These are phyloP conservation scores for Cladosporium cucumerinum DNA, from an alignment of 2,329 filamentous ascomycete genomes.

Conservation along the genomic window DNA sequence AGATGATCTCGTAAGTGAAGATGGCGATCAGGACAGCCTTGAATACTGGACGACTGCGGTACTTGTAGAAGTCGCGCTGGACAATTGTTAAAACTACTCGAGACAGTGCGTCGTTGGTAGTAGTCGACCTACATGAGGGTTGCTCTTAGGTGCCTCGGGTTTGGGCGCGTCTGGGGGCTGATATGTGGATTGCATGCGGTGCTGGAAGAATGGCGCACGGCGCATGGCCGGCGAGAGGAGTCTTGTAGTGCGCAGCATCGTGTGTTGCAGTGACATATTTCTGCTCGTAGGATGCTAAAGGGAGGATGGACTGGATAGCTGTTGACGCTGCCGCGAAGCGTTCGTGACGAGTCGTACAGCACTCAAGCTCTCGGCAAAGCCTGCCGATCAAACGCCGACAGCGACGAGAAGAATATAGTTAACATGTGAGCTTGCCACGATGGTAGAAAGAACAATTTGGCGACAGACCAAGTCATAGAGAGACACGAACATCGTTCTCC, in stretches of 20 bases:
- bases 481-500: background rate
- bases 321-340: background rate
- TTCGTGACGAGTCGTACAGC: background rate
- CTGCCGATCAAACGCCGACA: background rate
- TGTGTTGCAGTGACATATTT: background rate
- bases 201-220: conserved; percentile 5
- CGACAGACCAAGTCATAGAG: background rate
- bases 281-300: background rate
- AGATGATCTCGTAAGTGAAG: conserved; percentile 73
- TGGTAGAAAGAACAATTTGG: background rate
- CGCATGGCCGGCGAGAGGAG: conserved; percentile 4
- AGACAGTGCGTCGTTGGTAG: background rate
- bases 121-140: conserved; percentile 13
- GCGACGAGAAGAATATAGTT: background rate
- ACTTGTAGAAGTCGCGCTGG: conserved; percentile 63
- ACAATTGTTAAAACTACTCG: background rate
- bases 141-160: conserved; percentile 9
- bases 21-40: conserved; percentile 73
- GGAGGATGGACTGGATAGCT: background rate
- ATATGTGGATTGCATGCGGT: conserved; percentile 11
- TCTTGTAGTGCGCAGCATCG: conserved; percentile 11
- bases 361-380: background rate
- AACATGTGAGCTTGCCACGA: background rate
- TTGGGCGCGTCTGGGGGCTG: conserved; percentile 7
- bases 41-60: conserved; percentile 67